Evolutionary conservation across 176 grass and related monocot genomes (phyloP).

Genomic region (Lolium rigidum): DNA sequence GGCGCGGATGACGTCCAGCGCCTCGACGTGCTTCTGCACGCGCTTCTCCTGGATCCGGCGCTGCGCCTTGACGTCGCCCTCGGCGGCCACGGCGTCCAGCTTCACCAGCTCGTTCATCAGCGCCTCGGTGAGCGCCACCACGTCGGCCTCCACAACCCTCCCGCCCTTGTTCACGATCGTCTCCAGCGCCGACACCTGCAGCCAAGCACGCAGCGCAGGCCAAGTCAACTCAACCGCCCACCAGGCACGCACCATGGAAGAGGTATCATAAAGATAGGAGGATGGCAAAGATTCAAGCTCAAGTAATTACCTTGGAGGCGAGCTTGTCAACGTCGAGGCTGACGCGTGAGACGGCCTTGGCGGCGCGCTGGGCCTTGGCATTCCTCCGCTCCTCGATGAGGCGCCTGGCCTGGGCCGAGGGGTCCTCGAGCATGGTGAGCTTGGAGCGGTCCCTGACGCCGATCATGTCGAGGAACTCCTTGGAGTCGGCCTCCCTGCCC

Average conservation of each 20-base stretch:
- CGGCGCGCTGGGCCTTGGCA: constrained; percentile 60
- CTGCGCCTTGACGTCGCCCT: constrained; percentile 80
- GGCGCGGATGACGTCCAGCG: constrained; percentile 74
- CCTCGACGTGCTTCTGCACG: constrained; percentile 90
- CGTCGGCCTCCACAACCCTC: constrained; percentile 72
- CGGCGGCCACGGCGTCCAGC: constrained; percentile 76
- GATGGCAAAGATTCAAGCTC: no score
- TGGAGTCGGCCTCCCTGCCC: constrained; percentile 77
- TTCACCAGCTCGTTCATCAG: constrained; percentile 94
- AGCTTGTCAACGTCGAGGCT: constrained; percentile 79
- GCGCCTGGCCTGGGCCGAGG: constrained; percentile 78
- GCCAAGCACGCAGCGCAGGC: no score
- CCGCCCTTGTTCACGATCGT: constrained; percentile 73
- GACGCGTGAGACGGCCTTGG: constrained; percentile 60
- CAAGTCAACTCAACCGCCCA: background rate
- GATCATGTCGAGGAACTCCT: constrained; percentile 71
- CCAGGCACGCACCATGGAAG: background rate
- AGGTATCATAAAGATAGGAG: background rate
- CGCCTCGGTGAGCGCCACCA: constrained; percentile 64
- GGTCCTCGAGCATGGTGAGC: constrained; percentile 75
- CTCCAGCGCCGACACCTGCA: constrained; percentile 87
- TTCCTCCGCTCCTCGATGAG: constrained; percentile 68
- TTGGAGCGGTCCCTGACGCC: constrained; percentile 94
- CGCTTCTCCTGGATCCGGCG: constrained; percentile 73
- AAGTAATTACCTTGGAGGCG: constrained; percentile 58